Evolutionary conservation across 306 rosid genomes (phyloP).

Genomic region (Pterocarpus macrocarpus): DNA sequence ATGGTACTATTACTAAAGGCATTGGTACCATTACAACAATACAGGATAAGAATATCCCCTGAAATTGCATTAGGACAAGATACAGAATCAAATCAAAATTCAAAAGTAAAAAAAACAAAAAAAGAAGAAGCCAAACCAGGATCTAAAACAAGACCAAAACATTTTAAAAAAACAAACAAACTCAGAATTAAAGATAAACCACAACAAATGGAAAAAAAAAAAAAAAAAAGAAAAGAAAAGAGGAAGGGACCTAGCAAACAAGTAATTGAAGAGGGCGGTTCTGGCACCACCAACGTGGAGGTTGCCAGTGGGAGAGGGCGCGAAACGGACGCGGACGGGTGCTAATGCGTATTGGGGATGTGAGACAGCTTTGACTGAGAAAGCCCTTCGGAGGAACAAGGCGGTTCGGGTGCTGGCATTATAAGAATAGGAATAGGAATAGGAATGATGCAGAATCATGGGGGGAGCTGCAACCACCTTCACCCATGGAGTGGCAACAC

Average conservation of each 20-base stretch:
- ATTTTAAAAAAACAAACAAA: not conserved
- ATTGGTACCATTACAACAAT: not conserved
- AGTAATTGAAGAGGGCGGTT: conserved; percentile 87
- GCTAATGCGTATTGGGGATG: conserved; percentile 45
- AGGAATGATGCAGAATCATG: conserved; percentile 50
- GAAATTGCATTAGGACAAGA: conserved; percentile 2
- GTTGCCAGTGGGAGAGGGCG: conserved; percentile 97
- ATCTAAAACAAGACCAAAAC: not conserved
- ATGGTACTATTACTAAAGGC: not conserved
- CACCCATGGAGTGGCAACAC: conserved; percentile 62
- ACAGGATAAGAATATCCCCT: conserved; percentile 33
- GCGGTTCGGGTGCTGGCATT: not conserved
- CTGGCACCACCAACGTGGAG: conserved; percentile 99
- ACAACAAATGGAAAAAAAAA: not conserved
- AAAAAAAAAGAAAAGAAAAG: not conserved
- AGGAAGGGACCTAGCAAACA: conserved; percentile 68
- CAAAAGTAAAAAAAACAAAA: no score
- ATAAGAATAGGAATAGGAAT: no score
- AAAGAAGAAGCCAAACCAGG: not conserved
- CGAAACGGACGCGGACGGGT: conserved; percentile 89
- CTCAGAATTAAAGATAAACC: not conserved
- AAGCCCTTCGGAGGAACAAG: conserved; percentile 48
- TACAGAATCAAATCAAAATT: not conserved
- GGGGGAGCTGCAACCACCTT: conserved; percentile 59
- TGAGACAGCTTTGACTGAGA: conserved; percentile 67